Conservation (phyloP, 2,329 filamentous ascomycete species). For the Microdochium nivale region DNA sequence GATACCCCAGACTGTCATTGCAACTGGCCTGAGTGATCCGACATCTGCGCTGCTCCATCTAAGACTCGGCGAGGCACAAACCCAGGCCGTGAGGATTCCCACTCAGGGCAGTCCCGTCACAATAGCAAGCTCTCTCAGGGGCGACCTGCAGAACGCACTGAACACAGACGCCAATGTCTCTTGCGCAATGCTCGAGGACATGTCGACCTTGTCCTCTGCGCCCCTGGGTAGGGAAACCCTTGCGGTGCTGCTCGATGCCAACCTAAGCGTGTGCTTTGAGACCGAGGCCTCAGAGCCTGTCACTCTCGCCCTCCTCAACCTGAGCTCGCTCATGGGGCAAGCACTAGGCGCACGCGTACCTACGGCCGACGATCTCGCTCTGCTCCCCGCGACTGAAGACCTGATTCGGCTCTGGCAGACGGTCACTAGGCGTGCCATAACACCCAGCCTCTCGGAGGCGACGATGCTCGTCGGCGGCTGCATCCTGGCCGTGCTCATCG, state of each 20-base stretch:
- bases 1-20: neutral
- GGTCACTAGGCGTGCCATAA: slow-evolving; percentile 23
- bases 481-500: slow-evolving; percentile 26
- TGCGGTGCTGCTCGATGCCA: slow-evolving; percentile 29
- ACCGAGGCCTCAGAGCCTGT: slow-evolving; percentile 35
- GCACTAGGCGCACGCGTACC: slow-evolving; percentile 1
- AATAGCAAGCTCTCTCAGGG: slow-evolving; percentile 12
- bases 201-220: slow-evolving; percentile 17
- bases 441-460: slow-evolving; percentile 40
- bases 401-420: slow-evolving; percentile 32
- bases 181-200: slow-evolving; percentile 28
- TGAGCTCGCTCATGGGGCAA: slow-evolving; percentile 17
- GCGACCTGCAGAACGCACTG: slow-evolving; percentile 26
- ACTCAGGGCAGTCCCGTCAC: neutral
- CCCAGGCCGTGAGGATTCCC: neutral
- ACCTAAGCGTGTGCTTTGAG: slow-evolving; percentile 29
- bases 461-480: slow-evolving; percentile 38
- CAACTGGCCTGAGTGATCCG: neutral
- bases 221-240: slow-evolving; percentile 14
- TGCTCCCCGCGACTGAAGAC: slow-evolving; percentile 21
- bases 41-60: neutral
- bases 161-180: slow-evolving; percentile 30
- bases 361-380: slow-evolving; percentile 10
- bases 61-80: slow-evolving; percentile 1
- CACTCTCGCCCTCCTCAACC: slow-evolving; percentile 35